Evolutionary conservation across 1,284 basidiomycete genomes (phyloP), one percentile per base, ranked within the genome.

Genomic region (Cutaneotrichosporon cutaneum): DNA sequence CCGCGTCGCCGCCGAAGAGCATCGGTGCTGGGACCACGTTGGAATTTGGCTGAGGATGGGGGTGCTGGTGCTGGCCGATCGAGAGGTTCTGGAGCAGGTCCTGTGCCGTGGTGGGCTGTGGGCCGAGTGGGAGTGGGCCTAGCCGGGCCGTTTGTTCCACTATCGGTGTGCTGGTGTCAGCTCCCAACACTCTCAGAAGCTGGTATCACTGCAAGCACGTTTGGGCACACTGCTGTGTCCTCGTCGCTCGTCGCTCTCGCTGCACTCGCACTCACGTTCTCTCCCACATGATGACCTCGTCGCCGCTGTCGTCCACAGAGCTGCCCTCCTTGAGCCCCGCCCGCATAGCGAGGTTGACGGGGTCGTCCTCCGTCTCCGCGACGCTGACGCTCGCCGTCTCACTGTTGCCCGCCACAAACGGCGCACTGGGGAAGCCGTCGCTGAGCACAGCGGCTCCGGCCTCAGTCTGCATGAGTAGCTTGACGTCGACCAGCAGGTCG

Each of bases 401-500:
- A 1, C 35, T 42, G 4, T 21, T 27, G 14, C 51, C 54, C 14
- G 11, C 71, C 61, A 62, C 71, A 71, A 57, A 74, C 57, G 32
- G 73, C 61, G 59, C 59, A 1, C 52, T 54, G 4, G 59, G 55
- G 5, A 64, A 48, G 14, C 56, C 55, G 13, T 45, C 32, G 24
- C 60, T 58, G 30, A 62, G 56, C 1, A 53, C 61, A 2, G 39
- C 44, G 22, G 35, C 45, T 8, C 64, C 64, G 5, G 59, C 48
- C 56, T 68, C 65, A 18, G 63, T 64, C 56, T 76, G 73, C 56
- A 71, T 64, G 27, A 80, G 67, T 56, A 80, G 59, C 62, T 82
- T 84, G 1, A 88, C 89, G 71, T 97, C 94, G 27, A 84, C 82
- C 57, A 94, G 82, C 53, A 98, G 80, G 77, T 97, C 94, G 33